Evolutionary conservation across 805 yeast genomes (phyloP).

Genomic region (Debaryomyces tyrocola): DNA sequence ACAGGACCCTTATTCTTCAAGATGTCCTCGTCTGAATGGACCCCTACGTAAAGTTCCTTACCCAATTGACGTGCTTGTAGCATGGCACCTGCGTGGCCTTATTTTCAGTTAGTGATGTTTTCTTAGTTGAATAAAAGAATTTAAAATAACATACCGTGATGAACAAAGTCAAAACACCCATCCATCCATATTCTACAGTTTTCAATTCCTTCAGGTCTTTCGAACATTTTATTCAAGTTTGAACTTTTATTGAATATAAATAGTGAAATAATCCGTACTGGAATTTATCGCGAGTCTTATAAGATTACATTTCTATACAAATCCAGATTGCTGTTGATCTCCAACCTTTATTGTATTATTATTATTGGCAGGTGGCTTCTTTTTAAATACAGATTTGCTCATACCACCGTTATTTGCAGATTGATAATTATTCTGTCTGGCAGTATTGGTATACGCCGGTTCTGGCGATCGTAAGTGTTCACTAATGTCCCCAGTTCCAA

Average conservation of each 20-base stretch:
- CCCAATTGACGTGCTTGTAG: conserved; percentile 88
- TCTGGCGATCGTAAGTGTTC: not conserved
- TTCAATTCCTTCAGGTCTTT: conserved; percentile 43
- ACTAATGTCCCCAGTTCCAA: conserved; percentile 12
- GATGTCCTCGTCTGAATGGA: conserved; percentile 90
- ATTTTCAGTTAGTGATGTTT: conserved; percentile 1
- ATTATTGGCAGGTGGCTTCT: not conserved
- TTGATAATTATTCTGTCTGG: not conserved
- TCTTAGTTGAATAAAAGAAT: no score
- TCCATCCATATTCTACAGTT: conserved; percentile 82
- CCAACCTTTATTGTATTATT: not conserved
- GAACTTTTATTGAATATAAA: not conserved
- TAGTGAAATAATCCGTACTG: not conserved
- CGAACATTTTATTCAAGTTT: conserved; percentile 26
- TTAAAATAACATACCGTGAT: conserved; percentile 63
- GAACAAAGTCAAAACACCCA: conserved; percentile 97
- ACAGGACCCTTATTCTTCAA: conserved; percentile 85
- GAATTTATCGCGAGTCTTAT: not conserved
- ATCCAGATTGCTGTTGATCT: conserved; percentile 5
- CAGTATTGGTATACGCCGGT: not conserved
- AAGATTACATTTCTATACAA: not conserved
- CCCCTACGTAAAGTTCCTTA: conserved; percentile 74
- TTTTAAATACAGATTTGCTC: not conserved
- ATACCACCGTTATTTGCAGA: not conserved
- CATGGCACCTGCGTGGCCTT: conserved; percentile 90